Conservation (phyloP, 148 eudicot genomes). For the Spergularia bocconei region DNA sequence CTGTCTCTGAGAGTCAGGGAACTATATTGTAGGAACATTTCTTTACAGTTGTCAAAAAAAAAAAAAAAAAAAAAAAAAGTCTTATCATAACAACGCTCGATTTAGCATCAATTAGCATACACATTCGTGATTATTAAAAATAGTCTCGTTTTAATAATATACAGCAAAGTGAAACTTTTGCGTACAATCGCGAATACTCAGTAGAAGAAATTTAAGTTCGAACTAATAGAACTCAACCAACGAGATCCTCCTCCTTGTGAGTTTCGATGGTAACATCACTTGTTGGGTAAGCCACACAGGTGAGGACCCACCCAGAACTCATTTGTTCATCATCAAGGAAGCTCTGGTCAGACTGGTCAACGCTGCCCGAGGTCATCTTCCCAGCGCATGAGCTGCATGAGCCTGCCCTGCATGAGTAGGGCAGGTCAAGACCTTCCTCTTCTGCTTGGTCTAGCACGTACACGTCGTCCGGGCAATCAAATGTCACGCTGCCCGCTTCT, state of each 20-base stretch:
- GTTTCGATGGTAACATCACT: slow-evolving; percentile 63
- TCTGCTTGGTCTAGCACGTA: slow-evolving; percentile 72
- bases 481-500: slow-evolving; percentile 29
- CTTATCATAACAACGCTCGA: too few relatives aligned
- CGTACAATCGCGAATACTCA: neutral
- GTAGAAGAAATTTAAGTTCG: neutral
- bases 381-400: slow-evolving; percentile 86
- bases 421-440: slow-evolving; percentile 61
- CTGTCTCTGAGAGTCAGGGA: too few relatives aligned
- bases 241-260: slow-evolving; percentile 75
- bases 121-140: too few relatives aligned
- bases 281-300: slow-evolving; percentile 66
- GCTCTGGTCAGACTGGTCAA: slow-evolving; percentile 68
- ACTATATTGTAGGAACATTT: too few relatives aligned
- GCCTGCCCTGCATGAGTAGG: slow-evolving; percentile 86
- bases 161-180: neutral
- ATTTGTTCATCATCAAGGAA: slow-evolving; percentile 78
- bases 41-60: too few relatives aligned
- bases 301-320: slow-evolving; percentile 61
- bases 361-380: slow-evolving; percentile 41
- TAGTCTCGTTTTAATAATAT: too few relatives aligned
- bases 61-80: too few relatives aligned
- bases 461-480: slow-evolving; percentile 49
- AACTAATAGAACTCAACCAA: slow-evolving; percentile 20
- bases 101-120: too few relatives aligned